Base-by-base conservation (phyloP, 805 yeast species). In the Pichia exigua region DNA sequence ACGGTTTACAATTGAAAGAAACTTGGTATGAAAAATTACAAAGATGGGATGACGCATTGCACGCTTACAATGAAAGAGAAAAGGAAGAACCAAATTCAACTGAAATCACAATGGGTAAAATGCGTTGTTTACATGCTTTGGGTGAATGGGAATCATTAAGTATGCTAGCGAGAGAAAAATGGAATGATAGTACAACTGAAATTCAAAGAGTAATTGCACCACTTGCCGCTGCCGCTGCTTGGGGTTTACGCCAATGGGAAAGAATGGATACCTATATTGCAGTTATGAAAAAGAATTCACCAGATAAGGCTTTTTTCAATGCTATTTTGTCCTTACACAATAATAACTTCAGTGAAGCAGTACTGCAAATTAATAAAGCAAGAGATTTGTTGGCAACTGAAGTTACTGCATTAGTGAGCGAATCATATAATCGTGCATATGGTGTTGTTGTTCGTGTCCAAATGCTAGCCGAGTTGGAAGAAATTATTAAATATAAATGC, bases 191-290 rank as follows among this genome's bases (percentile, higher is more conserved):
- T 0, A 74, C 87, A 1, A 75, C 82, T 28, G 96, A 89, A 18
- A 80, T 82, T 41, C 79, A 83, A 59, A 74, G 96, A 51, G 80
- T 84, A 7, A 90, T 94, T 59, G 99, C 99, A 1, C 98, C 99
- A 0, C 71, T 95, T 49, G 99, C 98, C 0, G 99, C 99, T 0
- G 97, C 98, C 2, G 97, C 99, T 1, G 89, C 98, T 1, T 94
- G 99, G 99, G 97, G 98, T 17, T 73, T 95, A 42, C 92, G 92
- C 2, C 94, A 88, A 63, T 95, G 99, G 99, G 97, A 90, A 58
- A 76, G 87, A 60, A 91, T 95, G 90, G 97, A 88, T 61, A 79
- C 86, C 9, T 94, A 90, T 60, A 91, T 92, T 51, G 73, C 81
- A 57, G 96, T 87, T 1, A 90, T 94, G 95, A 88, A 88, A 58